A percentile compares a stretch with the other conserved stretches of the same genome.
phyloP scores from a whole-genome alignment of 306 rosid species.

The Cyclanthera cordifolia region DNA sequence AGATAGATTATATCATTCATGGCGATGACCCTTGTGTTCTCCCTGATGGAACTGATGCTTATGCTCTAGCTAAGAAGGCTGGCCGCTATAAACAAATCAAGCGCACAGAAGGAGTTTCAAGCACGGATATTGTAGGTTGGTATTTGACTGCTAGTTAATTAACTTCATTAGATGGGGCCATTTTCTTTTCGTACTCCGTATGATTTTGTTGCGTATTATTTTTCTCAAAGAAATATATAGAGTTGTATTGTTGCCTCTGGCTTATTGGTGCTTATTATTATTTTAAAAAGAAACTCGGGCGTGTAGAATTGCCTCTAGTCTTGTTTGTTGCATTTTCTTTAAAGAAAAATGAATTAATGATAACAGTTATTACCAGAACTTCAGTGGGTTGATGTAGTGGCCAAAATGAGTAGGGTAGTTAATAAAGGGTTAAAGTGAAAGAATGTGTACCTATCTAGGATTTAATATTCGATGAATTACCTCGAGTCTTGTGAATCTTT shows the following conservation, averaged over 20 bases:
- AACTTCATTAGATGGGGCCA: not conserved
- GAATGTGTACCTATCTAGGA: too few species aligned
- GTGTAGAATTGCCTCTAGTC: not conserved
- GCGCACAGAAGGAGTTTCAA: constrained; percentile 54
- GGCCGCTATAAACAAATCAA: constrained; percentile 58
- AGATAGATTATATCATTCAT: constrained; percentile 44
- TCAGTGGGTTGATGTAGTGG: not conserved
- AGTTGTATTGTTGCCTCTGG: not conserved
- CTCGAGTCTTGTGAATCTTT: too few species aligned
- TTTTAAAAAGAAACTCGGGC: not conserved
- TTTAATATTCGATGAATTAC: too few species aligned
- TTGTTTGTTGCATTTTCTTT: not conserved
- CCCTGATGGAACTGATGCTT: constrained; percentile 51
- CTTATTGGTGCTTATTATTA: not conserved
- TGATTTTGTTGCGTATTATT: not conserved
- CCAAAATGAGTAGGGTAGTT: too few species aligned
- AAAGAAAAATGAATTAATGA: not conserved
- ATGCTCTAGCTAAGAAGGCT: constrained; percentile 58
- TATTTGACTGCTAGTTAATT: not conserved
- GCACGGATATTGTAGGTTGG: constrained; percentile 59
- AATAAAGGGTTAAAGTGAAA: not conserved
- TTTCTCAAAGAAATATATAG: not conserved
- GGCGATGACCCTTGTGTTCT: constrained; percentile 58
- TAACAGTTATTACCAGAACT: not conserved
- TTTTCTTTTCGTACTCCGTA: constrained; percentile 2